Conservation (phyloP, 2,329 filamentous ascomycete species). For the Ilyonectria sp. region DNA sequence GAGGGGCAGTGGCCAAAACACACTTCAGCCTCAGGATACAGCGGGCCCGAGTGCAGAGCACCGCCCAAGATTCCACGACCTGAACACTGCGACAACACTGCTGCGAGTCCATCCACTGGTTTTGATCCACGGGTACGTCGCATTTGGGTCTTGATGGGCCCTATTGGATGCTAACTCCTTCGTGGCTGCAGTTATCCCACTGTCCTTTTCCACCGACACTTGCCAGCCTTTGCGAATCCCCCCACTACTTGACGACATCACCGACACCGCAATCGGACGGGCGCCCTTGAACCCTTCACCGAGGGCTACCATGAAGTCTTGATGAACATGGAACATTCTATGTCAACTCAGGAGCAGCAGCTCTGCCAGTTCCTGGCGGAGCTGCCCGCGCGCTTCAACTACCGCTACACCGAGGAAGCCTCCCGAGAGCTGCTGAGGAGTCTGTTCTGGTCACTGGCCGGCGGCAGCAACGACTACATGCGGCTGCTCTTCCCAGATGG, state of each 20-base stretch:
- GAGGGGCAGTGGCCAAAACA: slow-evolving; percentile 43
- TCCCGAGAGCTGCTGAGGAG: slow-evolving; percentile 80
- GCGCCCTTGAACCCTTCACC: slow-evolving; percentile 25
- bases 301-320: slow-evolving; percentile 47
- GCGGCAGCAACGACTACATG: slow-evolving; percentile 81
- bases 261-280: slow-evolving; percentile 36
- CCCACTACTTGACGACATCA: slow-evolving; percentile 45
- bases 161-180: slow-evolving; percentile 36
- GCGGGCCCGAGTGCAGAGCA: slow-evolving; percentile 22
- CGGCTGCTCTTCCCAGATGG: slow-evolving; percentile 87
- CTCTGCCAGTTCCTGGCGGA: slow-evolving; percentile 87
- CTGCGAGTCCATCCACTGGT: slow-evolving; percentile 13
- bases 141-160: slow-evolving; percentile 1
- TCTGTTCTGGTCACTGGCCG: slow-evolving; percentile 90
- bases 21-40: slow-evolving; percentile 45
- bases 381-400: slow-evolving; percentile 80
- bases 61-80: slow-evolving; percentile 23
- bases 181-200: slow-evolving; percentile 29
- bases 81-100: slow-evolving; percentile 10
- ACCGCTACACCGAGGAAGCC: slow-evolving; percentile 82
- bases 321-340: slow-evolving; percentile 65
- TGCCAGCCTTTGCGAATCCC: slow-evolving; percentile 41
- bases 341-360: slow-evolving; percentile 81
- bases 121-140: slow-evolving; percentile 13
- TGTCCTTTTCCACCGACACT: slow-evolving; percentile 43